Base-by-base conservation (phyloP, 2,329 filamentous ascomycete genomes). In the Ophiognomonia clavigignenti-juglandacearum region DNA sequence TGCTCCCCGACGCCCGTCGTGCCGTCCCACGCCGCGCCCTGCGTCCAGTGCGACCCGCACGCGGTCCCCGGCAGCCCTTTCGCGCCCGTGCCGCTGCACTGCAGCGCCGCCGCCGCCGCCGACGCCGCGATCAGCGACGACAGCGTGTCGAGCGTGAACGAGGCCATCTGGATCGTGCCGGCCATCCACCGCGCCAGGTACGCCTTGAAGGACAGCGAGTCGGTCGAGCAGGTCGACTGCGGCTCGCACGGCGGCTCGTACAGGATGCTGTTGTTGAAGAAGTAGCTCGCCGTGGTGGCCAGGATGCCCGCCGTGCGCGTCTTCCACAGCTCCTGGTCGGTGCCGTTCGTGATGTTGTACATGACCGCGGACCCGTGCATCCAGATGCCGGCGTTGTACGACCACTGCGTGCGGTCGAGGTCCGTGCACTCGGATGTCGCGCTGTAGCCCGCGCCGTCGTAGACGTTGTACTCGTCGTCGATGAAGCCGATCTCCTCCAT, bases 171-270 rank as follows among this genome's bases (percentile, higher is more conserved):
- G 1, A 78, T 74, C 1, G 77, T 73, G 19, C 76, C 72, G 8
- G 77, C 72, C 52, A 88, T 70, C 80, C 82, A 86, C 34, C 80
- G 75, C 51, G 80, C 72, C 13, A 86, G 69, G 47, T 83, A 81
- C 22, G 83, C 85, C 62, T 87, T 87, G 74, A 86, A 89, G 2
- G 82, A 80, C 50, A 78, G 68, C 70, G 88, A 85, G 57, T 91
- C 87, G 36, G 77, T 74, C 47, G 83, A 82, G 68, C 87, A 91
- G 18, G 67, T 74, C 13, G 58, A 63, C 23, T 63, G 59, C 27
- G 59, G 57, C 56, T 88, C 85, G 66, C 87, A 91, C 9, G 81
- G 72, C 6, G 77, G 66, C 61, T 91, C 87, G 48, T 68, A 79
- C 55, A 86, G 80, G 53, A 86, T 72, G 32, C 74, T 72, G n/a